Conservation (phyloP, 2,329 filamentous ascomycete species). For the Alternaria arbusti region DNA sequence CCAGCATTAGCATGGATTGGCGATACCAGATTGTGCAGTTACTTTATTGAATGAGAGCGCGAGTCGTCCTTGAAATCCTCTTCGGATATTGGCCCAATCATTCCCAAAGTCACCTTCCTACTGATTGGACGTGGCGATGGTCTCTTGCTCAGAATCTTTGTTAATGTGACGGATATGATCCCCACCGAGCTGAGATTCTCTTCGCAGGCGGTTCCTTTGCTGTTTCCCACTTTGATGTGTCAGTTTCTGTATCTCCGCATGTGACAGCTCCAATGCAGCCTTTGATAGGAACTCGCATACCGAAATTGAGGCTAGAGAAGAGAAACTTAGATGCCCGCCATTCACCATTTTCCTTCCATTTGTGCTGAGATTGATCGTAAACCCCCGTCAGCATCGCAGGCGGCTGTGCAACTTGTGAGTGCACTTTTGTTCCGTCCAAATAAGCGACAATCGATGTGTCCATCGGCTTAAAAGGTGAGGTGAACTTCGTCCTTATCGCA, state of each 20-base stretch:
- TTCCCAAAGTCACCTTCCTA: no score
- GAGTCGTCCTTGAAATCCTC: no score
- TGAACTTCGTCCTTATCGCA: background rate
- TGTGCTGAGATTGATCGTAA: background rate
- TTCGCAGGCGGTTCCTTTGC: no score
- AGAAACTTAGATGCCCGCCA: background rate
- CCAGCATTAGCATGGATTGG: no score
- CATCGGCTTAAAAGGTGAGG: background rate
- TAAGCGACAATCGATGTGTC: fast-evolving
- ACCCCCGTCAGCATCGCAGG: background rate
- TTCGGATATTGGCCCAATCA: no score
- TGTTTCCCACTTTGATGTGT: background rate
- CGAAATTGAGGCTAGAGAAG: background rate
- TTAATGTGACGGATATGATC: no score
- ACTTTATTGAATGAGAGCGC: no score
- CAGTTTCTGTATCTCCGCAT: background rate
- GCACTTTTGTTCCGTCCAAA: background rate
- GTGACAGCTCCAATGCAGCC: background rate
- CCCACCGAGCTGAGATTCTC: no score
- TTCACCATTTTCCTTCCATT: background rate
- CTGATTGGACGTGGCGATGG: no score
- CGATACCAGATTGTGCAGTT: no score
- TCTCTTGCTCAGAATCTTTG: no score
- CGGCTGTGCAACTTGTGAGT: no score
- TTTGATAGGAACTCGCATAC: background rate